These are phyloP conservation scores for Periconia digitata DNA, from an alignment of 2,329 filamentous ascomycete genomes.

Conservation along the genomic window DNA sequence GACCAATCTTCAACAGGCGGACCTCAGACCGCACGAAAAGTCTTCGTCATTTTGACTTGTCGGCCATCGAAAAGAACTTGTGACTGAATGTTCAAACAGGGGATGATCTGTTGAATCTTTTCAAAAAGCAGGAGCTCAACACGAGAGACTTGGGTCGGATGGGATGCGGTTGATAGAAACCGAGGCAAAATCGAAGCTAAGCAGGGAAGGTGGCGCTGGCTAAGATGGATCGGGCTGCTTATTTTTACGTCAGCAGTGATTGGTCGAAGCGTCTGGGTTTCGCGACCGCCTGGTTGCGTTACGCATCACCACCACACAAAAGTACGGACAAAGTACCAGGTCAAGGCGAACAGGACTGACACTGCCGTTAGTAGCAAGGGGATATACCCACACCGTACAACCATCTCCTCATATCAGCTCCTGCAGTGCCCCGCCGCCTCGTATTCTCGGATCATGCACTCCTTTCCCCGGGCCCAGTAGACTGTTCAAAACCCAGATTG, in stretches of 20 bases:
- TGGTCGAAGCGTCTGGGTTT: constrained; percentile 9
- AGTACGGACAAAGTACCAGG: background rate
- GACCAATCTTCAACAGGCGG: too few relatives aligned
- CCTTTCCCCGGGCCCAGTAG: background rate
- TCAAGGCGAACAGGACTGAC: background rate
- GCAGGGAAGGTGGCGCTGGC: background rate
- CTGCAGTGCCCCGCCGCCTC: background rate
- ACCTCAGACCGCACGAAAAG: too few relatives aligned
- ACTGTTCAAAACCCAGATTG: constrained; percentile 7
- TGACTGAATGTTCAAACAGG: too few relatives aligned
- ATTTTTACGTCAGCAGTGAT: constrained; percentile 11
- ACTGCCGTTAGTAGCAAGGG: background rate
- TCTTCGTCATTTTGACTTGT: too few relatives aligned
- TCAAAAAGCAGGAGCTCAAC: too few relatives aligned
- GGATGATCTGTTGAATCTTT: background rate
- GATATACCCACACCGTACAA: background rate
- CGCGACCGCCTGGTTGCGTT: constrained; percentile 8
- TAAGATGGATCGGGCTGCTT: constrained; percentile 8
- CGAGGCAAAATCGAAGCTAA: background rate
- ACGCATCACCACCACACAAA: constrained; percentile 4
- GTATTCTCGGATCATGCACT: constrained; percentile 3
- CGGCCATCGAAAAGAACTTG: too few relatives aligned
- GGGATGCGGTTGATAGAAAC: too few relatives aligned
- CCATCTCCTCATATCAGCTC: constrained; percentile 2
- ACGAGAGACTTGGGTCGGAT: too few relatives aligned